Conservation (phyloP, 2,329 filamentous ascomycete species). For the Aspergillus sp. region DNA sequence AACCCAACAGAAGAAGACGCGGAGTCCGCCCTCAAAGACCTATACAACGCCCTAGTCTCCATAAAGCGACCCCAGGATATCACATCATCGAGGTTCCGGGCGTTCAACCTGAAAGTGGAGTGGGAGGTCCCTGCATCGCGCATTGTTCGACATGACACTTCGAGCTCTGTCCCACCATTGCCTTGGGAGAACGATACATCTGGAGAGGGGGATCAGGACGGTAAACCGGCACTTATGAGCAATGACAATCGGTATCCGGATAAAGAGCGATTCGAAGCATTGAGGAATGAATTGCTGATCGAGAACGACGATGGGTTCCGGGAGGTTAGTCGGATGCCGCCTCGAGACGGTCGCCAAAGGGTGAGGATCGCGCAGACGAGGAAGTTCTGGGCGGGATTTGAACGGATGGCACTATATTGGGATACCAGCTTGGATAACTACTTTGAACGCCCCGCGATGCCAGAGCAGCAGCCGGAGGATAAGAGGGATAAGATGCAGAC, state of each 20-base stretch:
- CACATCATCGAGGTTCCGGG: slow-evolving; percentile 30
- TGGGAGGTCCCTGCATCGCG: slow-evolving; percentile 28
- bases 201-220: slow-evolving; percentile 11
- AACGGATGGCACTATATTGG: slow-evolving; percentile 57
- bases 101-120: slow-evolving; percentile 37
- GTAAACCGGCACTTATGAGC: slow-evolving; percentile 33
- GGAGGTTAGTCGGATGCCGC: slow-evolving; percentile 45
- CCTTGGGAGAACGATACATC: slow-evolving; percentile 25
- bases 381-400: slow-evolving; percentile 55
- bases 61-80: slow-evolving; percentile 38
- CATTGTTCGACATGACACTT: slow-evolving; percentile 30
- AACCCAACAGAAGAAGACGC: slow-evolving; percentile 27
- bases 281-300: slow-evolving; percentile 46
- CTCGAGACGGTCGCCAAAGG: slow-evolving; percentile 39
- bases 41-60: slow-evolving; percentile 40
- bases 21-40: slow-evolving; percentile 28
- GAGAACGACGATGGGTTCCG: slow-evolving; percentile 54
- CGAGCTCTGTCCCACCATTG: slow-evolving; percentile 31
- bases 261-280: slow-evolving; percentile 43
- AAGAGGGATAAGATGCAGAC: slow-evolving; percentile 15
- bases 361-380: slow-evolving; percentile 50
- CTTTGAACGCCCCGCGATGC: slow-evolving; percentile 32
- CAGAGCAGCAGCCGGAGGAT: slow-evolving; percentile 14
- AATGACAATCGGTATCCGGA: slow-evolving; percentile 45
- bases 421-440: slow-evolving; percentile 54